A percentile compares a stretch with the other conserved stretches of the same genome.
Conservation (phyloP, 2,329 filamentous ascomycete genomes). For the Xylaria sp. region DNA sequence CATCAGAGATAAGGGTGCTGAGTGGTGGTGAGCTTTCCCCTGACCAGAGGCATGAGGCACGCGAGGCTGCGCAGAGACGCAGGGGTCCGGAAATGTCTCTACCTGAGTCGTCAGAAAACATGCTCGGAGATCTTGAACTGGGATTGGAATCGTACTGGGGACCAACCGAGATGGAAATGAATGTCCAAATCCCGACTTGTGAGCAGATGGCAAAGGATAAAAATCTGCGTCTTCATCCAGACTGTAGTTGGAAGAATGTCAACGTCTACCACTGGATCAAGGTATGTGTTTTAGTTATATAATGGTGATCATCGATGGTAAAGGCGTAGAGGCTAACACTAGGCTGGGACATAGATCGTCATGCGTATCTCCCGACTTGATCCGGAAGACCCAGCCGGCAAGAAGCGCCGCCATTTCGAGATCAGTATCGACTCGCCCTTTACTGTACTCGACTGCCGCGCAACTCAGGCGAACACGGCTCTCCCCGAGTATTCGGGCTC, state of each 20-base stretch:
- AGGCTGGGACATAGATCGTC: conserved; percentile 71
- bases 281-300: conserved; percentile 57
- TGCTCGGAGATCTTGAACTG: conserved; percentile 82
- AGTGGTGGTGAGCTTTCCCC: conserved; percentile 80
- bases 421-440: conserved; percentile 97
- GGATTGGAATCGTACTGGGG: conserved; percentile 79
- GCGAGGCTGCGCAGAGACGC: conserved; percentile 59
- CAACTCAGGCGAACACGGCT: conserved; percentile 89
- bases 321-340: conserved; percentile 8
- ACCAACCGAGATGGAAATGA: conserved; percentile 94
- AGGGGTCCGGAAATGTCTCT: conserved; percentile 67
- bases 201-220: conserved; percentile 83
- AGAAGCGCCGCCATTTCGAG: conserved; percentile 88
- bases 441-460: conserved; percentile 90
- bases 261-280: conserved; percentile 98
- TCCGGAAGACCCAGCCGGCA: conserved; percentile 74
- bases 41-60: conserved; percentile 60
- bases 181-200: conserved; percentile 90
- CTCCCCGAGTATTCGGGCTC: conserved; percentile 78
- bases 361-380: conserved; percentile 91
- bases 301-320: background rate
- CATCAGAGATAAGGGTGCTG: conserved; percentile 79
- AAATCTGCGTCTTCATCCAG: conserved; percentile 77
- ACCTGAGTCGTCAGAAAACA: conserved; percentile 71
- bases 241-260: conserved; percentile 93